phyloP scores from a whole-genome alignment of 495 filamentous ascomycete genomes.

The Physcia stellaris region DNA sequence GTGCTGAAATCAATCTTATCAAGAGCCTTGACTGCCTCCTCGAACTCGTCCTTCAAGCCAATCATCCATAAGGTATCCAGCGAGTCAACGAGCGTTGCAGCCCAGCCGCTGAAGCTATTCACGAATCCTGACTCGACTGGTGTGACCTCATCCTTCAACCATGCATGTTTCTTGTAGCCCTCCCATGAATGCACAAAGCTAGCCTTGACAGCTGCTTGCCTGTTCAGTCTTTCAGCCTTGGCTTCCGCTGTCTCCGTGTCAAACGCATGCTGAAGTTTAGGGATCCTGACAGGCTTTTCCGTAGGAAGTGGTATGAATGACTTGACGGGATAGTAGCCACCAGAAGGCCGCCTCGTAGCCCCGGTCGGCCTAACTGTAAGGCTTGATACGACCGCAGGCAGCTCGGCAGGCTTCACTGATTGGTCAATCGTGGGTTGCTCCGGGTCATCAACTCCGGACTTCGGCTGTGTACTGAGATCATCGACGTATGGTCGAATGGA shows the following conservation, averaged over 20 bases:
- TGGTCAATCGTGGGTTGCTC: no score
- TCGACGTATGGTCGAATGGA: no score
- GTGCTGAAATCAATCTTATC: slow-evolving; percentile 41
- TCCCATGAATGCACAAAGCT: slow-evolving; percentile 62
- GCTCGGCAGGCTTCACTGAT: no score
- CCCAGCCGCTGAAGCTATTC: slow-evolving; percentile 49
- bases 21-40: slow-evolving; percentile 40
- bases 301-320: slow-evolving; percentile 36
- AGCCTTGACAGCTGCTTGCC: slow-evolving; percentile 46
- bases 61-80: slow-evolving; percentile 53
- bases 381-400: no score
- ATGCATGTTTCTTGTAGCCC: slow-evolving; percentile 63
- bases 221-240: slow-evolving; percentile 23
- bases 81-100: slow-evolving; percentile 44
- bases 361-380: no score
- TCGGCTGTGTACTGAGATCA: no score
- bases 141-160: slow-evolving; percentile 63
- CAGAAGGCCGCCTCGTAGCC: no score
- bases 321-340: slow-evolving; percentile 35
- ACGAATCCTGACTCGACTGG: slow-evolving; percentile 43
- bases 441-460: no score
- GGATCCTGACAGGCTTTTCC: slow-evolving; percentile 26
- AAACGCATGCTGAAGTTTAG: slow-evolving; percentile 40
- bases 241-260: slow-evolving; percentile 26
- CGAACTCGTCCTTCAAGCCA: slow-evolving; percentile 45